Conservation (phyloP, 176 grass and related monocot genomes). For the Aegilops tauschii region DNA sequence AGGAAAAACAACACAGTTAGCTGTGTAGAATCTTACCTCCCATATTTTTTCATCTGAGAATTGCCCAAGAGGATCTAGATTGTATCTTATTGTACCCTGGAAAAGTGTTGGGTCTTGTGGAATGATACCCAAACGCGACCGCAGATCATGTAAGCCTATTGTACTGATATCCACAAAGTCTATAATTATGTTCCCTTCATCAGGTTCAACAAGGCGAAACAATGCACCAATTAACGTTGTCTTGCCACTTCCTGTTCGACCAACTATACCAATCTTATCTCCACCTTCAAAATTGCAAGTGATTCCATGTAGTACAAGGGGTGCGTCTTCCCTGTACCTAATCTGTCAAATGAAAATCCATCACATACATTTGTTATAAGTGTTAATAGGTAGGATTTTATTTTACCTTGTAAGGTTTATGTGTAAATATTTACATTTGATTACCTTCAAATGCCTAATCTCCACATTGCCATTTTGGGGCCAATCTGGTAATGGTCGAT, state of each 20-base stretch:
- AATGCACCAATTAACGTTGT: slow-evolving; percentile 83
- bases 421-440: slow-evolving; percentile 11
- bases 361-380: slow-evolving; percentile 4
- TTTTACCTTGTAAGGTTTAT: not conserved
- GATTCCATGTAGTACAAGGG: slow-evolving; percentile 74
- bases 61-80: slow-evolving; percentile 70
- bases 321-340: slow-evolving; percentile 65
- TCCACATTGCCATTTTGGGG: slow-evolving; percentile 68
- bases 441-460: slow-evolving; percentile 79
- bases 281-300: slow-evolving; percentile 80
- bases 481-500: slow-evolving; percentile 59
- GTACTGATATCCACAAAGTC: slow-evolving; percentile 58
- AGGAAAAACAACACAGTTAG: not conserved
- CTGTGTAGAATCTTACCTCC: slow-evolving; percentile 49
- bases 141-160: slow-evolving; percentile 86
- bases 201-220: slow-evolving; percentile 86
- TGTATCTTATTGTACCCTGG: slow-evolving; percentile 79
- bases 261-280: slow-evolving; percentile 87
- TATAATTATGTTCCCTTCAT: slow-evolving; percentile 75
- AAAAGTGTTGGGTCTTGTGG: slow-evolving; percentile 97
- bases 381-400: not conserved
- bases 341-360: slow-evolving; percentile 56
- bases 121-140: slow-evolving; percentile 85
- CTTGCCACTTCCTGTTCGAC: slow-evolving; percentile 91
- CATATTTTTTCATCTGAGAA: slow-evolving; percentile 79